These are phyloP conservation scores for Beta macrorhiza DNA, from an alignment of 179 eudicot genomes.

Conservation along the genomic window DNA sequence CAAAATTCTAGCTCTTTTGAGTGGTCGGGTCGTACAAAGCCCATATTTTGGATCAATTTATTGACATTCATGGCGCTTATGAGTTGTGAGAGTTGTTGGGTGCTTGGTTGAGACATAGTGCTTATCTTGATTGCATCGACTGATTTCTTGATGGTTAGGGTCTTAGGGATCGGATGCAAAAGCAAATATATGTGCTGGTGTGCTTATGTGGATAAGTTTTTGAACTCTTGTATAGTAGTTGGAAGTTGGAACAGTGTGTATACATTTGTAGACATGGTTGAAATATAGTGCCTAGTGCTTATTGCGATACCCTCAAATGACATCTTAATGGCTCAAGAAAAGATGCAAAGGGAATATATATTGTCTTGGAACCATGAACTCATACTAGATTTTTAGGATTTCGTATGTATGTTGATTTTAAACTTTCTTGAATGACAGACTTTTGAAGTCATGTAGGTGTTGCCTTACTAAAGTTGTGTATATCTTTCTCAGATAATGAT, in stretches of 20 bases:
- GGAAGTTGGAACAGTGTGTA: no score
- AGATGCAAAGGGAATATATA: no score
- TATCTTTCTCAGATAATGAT: slow-evolving; percentile 24
- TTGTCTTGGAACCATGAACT: neutral
- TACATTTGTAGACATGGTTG: no score
- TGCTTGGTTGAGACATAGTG: neutral
- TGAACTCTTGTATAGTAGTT: no score
- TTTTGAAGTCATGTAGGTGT: neutral
- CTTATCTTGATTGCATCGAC: neutral
- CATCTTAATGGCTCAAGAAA: no score
- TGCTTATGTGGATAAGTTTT: no score
- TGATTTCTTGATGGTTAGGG: neutral
- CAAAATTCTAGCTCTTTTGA: neutral
- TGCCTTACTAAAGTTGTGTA: slow-evolving; percentile 4
- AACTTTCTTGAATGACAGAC: neutral
- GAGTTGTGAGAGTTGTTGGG: neutral
- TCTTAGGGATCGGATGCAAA: no score
- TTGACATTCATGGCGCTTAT: neutral
- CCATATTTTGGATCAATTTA: neutral
- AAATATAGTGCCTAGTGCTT: no score
- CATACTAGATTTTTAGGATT: neutral
- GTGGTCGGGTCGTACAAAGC: no score
- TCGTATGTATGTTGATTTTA: slow-evolving; percentile 3
- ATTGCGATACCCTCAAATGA: no score
- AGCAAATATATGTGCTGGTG: no score